A percentile compares a stretch with the other conserved stretches of the same genome.
phyloP scores from a whole-genome alignment of 2,329 filamentous ascomycete species.

The Stagonosporopsis chrysanthemi region DNA sequence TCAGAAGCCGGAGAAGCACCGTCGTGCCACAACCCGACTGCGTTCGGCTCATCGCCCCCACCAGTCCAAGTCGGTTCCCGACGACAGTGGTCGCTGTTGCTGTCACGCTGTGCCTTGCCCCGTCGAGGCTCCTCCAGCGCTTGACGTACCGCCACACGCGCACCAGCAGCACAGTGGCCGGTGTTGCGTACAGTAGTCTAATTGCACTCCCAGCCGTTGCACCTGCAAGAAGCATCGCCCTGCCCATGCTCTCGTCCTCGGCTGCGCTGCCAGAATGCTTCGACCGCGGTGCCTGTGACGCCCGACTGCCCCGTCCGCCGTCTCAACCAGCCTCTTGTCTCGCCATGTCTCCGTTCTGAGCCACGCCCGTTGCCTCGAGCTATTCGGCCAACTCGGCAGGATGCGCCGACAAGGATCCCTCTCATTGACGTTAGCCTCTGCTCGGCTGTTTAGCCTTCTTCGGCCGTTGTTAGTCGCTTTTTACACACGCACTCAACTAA shows the following conservation, averaged over 20 bases:
- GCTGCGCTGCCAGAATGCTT: not conserved
- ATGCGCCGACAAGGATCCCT: constrained; percentile 29
- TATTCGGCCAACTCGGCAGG: constrained; percentile 40
- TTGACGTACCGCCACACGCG: constrained; percentile 5
- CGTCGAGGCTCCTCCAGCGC: not conserved
- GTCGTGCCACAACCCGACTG: constrained; percentile 14
- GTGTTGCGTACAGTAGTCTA: constrained; percentile 13
- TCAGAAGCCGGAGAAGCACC: constrained; percentile 19
- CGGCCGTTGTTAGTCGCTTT: constrained; percentile 23
- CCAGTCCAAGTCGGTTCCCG: not conserved
- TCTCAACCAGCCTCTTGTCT: constrained; percentile 12
- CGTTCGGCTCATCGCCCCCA: constrained; percentile 15
- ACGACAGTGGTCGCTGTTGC: not conserved
- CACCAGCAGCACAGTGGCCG: constrained; percentile 5
- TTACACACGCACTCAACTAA: constrained; percentile 31
- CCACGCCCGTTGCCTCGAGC: constrained; percentile 17
- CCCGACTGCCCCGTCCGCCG: constrained; percentile 10
- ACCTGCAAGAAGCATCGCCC: constrained; percentile 3
- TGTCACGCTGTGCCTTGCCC: too few species aligned
- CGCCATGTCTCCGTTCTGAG: constrained; percentile 7
- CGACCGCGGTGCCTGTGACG: constrained; percentile 2
- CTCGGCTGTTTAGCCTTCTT: constrained; percentile 40
- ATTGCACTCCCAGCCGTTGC: constrained; percentile 16
- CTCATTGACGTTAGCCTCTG: constrained; percentile 23
- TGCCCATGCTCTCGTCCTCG: not conserved